phyloP scores from a whole-genome alignment of 495 filamentous ascomycete genomes.

The Podospora conica region DNA sequence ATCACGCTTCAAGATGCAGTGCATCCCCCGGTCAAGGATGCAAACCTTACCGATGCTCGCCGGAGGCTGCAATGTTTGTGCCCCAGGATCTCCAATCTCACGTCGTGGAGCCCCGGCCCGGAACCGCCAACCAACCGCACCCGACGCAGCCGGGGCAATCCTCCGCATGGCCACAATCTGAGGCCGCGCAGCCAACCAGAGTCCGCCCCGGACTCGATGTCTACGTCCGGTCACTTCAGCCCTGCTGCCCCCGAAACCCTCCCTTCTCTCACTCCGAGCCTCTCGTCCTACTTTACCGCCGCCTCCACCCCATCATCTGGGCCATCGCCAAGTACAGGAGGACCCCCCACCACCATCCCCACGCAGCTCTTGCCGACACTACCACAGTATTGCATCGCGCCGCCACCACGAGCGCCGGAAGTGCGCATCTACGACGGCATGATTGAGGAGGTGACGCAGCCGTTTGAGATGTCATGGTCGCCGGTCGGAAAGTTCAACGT shows the following conservation, averaged over 20 bases:
- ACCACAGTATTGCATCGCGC: neutral
- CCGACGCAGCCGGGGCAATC: neutral
- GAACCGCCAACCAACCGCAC: neutral
- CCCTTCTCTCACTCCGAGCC: neutral
- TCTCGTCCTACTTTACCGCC: neutral
- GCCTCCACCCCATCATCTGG: neutral
- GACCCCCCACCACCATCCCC: neutral
- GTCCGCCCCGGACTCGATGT: neutral
- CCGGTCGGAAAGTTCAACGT: neutral
- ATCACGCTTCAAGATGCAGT: neutral
- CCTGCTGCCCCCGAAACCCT: neutral
- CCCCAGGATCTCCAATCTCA: constrained; percentile 1
- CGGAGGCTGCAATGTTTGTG: neutral
- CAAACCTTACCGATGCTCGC: neutral
- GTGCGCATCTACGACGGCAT: neutral
- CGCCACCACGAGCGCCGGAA: neutral
- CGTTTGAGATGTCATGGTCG: neutral
- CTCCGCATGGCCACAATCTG: neutral
- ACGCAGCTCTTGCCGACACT: neutral
- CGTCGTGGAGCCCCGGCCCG: neutral
- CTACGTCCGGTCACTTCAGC: neutral
- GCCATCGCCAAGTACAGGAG: neutral
- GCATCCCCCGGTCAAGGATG: neutral
- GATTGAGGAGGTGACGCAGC: constrained; percentile 7
- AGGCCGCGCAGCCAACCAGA: neutral